phyloP scores from a whole-genome alignment of 371 early-diverging fungal species.

The Mucor velutinosus region DNA sequence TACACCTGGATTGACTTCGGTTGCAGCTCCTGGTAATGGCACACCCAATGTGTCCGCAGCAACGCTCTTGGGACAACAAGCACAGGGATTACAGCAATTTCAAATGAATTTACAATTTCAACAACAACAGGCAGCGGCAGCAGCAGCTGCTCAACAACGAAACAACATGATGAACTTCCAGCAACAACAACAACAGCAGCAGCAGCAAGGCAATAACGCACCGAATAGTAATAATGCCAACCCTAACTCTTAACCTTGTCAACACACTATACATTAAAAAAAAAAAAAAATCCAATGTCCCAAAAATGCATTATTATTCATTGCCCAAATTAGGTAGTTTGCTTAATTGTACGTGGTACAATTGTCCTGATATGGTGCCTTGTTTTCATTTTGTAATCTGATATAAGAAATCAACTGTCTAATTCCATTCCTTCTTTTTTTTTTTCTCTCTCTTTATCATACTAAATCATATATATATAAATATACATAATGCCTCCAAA shows the following conservation, averaged over 20 bases:
- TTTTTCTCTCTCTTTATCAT: not conserved
- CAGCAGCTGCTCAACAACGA: constrained; percentile 32
- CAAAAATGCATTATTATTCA: constrained; percentile 1
- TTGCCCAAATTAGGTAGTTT: not conserved
- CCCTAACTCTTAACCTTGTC: constrained; percentile 9
- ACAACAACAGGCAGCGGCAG: constrained; percentile 31
- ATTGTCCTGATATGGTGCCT: not conserved
- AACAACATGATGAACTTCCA: constrained; percentile 22
- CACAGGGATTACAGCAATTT: constrained; percentile 30
- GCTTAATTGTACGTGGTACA: not conserved
- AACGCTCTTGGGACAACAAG: not conserved
- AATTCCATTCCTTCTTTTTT: not conserved
- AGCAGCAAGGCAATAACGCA: constrained; percentile 12
- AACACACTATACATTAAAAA: not conserved
- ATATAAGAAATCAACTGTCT: not conserved
- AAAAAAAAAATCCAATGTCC: too few species aligned
- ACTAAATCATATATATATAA: too few species aligned
- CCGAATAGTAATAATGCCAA: constrained; percentile 15
- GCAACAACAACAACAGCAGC: constrained; percentile 1
- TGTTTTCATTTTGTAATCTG: constrained; percentile 4
- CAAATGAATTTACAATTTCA: constrained; percentile 37
- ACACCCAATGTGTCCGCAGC: not conserved
- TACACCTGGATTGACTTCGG: constrained; percentile 8
- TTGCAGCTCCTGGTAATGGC: constrained; percentile 2
- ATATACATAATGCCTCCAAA: constrained; percentile 21